phyloP scores from a whole-genome alignment of 1,139 yeast species.

The Chernovozyma aurita region DNA sequence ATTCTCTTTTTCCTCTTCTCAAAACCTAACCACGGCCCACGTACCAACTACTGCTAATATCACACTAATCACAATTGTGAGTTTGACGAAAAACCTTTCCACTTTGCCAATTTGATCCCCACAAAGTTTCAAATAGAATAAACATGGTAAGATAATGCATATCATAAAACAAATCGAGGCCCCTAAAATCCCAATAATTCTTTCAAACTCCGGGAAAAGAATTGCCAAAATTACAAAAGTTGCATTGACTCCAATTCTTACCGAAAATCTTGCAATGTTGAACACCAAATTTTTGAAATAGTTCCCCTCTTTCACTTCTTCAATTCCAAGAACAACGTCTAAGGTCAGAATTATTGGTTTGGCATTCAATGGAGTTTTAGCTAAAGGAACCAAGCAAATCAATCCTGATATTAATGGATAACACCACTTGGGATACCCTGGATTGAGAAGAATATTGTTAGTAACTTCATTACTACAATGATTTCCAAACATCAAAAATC shows the following conservation, averaged over 20 bases:
- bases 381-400: slow-evolving; percentile 79
- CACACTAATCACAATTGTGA: slow-evolving; percentile 21
- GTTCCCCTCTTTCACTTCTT: slow-evolving; percentile 3
- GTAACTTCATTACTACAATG: slow-evolving; percentile 79
- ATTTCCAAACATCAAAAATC: slow-evolving; percentile 84
- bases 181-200: slow-evolving; percentile 52
- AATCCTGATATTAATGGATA: slow-evolving; percentile 61
- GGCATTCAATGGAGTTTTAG: slow-evolving; percentile 84
- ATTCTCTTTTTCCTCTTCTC: too few species aligned
- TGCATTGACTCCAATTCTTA: slow-evolving; percentile 46
- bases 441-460: slow-evolving; percentile 61
- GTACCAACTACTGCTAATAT: slow-evolving; percentile 35
- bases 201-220: slow-evolving; percentile 56
- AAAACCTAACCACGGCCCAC: slow-evolving; percentile 33
- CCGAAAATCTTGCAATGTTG: slow-evolving; percentile 14
- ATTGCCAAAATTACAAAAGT: slow-evolving; percentile 48
- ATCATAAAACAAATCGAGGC: slow-evolving; percentile 54
- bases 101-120: slow-evolving; percentile 15
- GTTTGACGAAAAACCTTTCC: slow-evolving; percentile 20
- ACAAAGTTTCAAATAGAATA: slow-evolving; percentile 45
- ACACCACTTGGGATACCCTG: slow-evolving; percentile 70
- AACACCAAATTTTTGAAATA: slow-evolving; percentile 3
- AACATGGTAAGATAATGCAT: slow-evolving; percentile 53
- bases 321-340: slow-evolving; percentile 27
- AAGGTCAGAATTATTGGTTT: slow-evolving; percentile 78